Percentiles rank a stretch among this genome's conserved stretches.
These are phyloP conservation scores for Penicillium soppii DNA, from an alignment of 495 filamentous ascomycete species.

Conservation along the genomic window DNA sequence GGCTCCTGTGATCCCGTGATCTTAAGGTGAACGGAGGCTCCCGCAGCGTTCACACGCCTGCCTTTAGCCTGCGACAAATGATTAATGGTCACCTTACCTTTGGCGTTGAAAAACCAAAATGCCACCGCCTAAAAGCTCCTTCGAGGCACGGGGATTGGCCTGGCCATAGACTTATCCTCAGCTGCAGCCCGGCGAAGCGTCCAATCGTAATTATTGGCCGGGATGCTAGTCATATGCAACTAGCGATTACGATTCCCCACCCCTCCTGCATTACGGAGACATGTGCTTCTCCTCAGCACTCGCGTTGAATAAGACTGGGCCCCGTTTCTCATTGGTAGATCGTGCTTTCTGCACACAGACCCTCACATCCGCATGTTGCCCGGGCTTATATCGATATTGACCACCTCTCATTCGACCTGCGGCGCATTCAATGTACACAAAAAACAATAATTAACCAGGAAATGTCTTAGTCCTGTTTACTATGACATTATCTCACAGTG, in stretches of 20 bases:
- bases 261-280: constrained; percentile 10
- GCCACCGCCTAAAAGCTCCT: constrained; percentile 17
- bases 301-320: constrained; percentile 8
- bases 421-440: not conserved
- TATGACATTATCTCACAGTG: not conserved
- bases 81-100: constrained; percentile 21
- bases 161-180: constrained; percentile 21
- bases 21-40: constrained; percentile 38
- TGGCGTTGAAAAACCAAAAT: constrained; percentile 32
- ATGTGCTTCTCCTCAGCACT: constrained; percentile 20
- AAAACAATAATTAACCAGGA: not conserved
- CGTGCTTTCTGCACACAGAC: constrained; percentile 20
- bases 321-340: constrained; percentile 21
- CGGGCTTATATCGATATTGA: no score
- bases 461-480: not conserved
- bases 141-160: constrained; percentile 35
- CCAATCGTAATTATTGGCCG: constrained; percentile 32
- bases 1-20: constrained; percentile 47
- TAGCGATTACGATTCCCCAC: constrained; percentile 27
- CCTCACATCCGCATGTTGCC: constrained; percentile 32
- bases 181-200: constrained; percentile 22
- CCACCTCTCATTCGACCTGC: no score
- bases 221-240: constrained; percentile 35
- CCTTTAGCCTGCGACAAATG: constrained; percentile 40
- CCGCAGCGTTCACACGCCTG: constrained; percentile 37